A percentile compares a stretch with the other conserved stretches of the same genome.
phyloP scores from a whole-genome alignment of 805 yeast genomes.

The Wickerhamomyces ciferrii region DNA sequence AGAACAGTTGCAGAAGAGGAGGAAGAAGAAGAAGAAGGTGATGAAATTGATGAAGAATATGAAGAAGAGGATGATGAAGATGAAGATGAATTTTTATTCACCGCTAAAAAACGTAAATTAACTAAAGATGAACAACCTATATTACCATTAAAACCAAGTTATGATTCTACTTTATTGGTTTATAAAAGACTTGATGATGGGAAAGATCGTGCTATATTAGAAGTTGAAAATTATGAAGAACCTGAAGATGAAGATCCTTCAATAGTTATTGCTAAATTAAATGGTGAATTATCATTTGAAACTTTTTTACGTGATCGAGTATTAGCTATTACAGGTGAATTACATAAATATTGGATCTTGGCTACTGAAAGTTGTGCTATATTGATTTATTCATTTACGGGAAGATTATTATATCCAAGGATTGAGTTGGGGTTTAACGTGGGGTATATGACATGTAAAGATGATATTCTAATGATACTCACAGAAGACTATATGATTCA shows the following conservation, averaged over 20 bases:
- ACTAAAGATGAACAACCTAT: slow-evolving; percentile 22
- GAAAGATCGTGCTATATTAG: slow-evolving; percentile 24
- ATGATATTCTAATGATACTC: slow-evolving; percentile 33
- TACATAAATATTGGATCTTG: slow-evolving; percentile 41
- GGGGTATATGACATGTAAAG: slow-evolving; percentile 29
- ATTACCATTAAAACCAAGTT: slow-evolving; percentile 7
- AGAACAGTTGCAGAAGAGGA: slow-evolving; percentile 21
- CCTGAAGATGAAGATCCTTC: slow-evolving; percentile 32
- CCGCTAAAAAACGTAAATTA: slow-evolving; percentile 28
- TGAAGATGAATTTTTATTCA: slow-evolving; percentile 25
- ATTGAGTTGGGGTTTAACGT: slow-evolving; percentile 48
- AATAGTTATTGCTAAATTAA: slow-evolving; percentile 28
- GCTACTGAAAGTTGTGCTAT: slow-evolving; percentile 57
- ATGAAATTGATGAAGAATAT: slow-evolving; percentile 23
- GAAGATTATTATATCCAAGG: slow-evolving; percentile 40
- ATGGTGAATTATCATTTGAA: slow-evolving; percentile 32
- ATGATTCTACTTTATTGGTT: slow-evolving; percentile 8
- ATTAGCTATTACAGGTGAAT: slow-evolving; percentile 33
- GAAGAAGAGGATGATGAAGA: slow-evolving; percentile 38
- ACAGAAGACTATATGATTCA: slow-evolving; percentile 47
- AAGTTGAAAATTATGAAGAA: slow-evolving; percentile 25
- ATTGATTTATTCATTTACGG: slow-evolving; percentile 38
- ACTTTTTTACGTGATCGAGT: slow-evolving; percentile 34
- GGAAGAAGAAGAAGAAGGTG: slow-evolving; percentile 20
- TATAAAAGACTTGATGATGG: slow-evolving; percentile 25